These are phyloP conservation scores for Glycyrrhiza uralensis DNA, from an alignment of 306 rosid genomes.

Conservation along the genomic window DNA sequence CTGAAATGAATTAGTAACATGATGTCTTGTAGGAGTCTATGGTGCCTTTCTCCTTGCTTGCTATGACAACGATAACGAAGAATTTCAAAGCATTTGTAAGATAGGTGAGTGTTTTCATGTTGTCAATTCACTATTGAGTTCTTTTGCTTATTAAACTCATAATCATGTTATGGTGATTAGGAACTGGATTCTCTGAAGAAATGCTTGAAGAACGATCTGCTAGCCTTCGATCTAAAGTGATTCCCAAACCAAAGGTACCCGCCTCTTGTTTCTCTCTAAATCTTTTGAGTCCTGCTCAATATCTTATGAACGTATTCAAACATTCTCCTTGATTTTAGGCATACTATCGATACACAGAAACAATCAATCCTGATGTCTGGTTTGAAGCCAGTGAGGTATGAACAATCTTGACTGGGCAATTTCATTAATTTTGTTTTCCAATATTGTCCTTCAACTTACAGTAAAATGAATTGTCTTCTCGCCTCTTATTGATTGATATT, in stretches of 20 bases:
- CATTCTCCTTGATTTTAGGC: slow-evolving; percentile 45
- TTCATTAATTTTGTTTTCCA: not conserved
- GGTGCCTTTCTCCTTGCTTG: slow-evolving; percentile 95
- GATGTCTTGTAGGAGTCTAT: slow-evolving; percentile 66
- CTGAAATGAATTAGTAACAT: slow-evolving; percentile 18
- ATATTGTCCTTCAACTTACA: not conserved
- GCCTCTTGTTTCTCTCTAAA: slow-evolving; percentile 17
- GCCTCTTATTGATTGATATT: not conserved
- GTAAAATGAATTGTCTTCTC: not conserved
- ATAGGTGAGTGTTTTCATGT: slow-evolving; percentile 57
- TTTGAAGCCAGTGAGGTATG: slow-evolving; percentile 82
- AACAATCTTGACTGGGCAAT: slow-evolving; percentile 13
- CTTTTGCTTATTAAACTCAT: not conserved
- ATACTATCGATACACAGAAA: slow-evolving; percentile 67
- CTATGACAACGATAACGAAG: slow-evolving; percentile 70
- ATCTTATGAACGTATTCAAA: slow-evolving; percentile 16
- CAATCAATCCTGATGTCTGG: slow-evolving; percentile 88
- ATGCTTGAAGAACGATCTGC: slow-evolving; percentile 74
- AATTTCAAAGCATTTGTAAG: slow-evolving; percentile 93
- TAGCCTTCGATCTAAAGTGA: slow-evolving; percentile 74
- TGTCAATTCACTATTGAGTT: slow-evolving; percentile 20
- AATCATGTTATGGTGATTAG: slow-evolving; percentile 38
- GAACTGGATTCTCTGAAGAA: slow-evolving; percentile 81
- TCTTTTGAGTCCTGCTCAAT: slow-evolving; percentile 1
- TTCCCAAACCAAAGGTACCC: slow-evolving; percentile 74